phyloP scores from a whole-genome alignment of 257 asterid genomes.

The Capsicum rhomboideum region DNA sequence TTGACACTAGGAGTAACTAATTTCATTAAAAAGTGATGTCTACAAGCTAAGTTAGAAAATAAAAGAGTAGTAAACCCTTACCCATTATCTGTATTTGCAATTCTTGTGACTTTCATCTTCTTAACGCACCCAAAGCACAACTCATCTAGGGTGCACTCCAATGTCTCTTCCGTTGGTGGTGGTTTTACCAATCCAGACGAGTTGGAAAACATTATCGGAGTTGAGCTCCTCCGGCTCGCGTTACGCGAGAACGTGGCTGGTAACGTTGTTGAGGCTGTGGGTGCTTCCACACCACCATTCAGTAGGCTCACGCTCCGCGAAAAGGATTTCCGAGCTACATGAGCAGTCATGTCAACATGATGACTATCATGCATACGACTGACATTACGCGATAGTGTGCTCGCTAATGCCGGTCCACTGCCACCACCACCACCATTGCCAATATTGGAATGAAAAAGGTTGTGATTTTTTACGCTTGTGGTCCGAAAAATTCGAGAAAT shows the following conservation, averaged over 20 bases:
- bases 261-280: background rate
- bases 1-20: background rate
- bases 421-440: background rate
- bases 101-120: constrained; percentile 47
- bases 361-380: background rate
- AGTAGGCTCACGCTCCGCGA: constrained; percentile 25
- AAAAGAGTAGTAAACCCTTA: background rate
- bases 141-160: constrained; percentile 76
- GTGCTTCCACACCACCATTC: constrained; percentile 3
- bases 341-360: background rate
- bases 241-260: constrained; percentile 25
- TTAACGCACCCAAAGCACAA: constrained; percentile 68
- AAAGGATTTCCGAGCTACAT: constrained; percentile 13
- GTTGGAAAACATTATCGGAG: constrained; percentile 47
- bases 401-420: background rate
- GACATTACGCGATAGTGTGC: background rate
- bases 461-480: constrained; percentile 17
- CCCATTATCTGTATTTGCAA: constrained; percentile 41
- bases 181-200: constrained; percentile 54
- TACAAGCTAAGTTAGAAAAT: background rate
- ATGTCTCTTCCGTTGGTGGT: constrained; percentile 38
- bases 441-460: background rate
- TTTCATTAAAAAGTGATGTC: background rate
- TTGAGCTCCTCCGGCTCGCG: constrained; percentile 30
- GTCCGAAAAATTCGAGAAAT: constrained; percentile 25